Evolutionary conservation across 2,329 filamentous ascomycete genomes (phyloP).

Genomic region (Apiospora phragmitis): DNA sequence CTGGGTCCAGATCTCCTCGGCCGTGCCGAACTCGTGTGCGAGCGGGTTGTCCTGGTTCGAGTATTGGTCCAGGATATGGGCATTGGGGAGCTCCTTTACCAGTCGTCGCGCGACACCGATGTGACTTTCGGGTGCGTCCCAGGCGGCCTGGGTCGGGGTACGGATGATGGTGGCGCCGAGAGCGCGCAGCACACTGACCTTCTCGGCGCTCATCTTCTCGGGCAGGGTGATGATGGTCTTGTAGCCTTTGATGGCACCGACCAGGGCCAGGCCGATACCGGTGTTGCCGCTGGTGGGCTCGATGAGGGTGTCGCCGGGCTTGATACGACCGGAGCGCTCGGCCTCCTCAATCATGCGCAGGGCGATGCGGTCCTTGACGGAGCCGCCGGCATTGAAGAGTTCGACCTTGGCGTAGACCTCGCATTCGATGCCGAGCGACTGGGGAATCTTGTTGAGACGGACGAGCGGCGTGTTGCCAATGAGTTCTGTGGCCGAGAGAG

Average conservation of each 20-base stretch:
- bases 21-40: constrained; percentile 91
- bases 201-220: constrained; percentile 99
- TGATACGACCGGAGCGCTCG: constrained; percentile 87
- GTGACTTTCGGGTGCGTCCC: constrained; percentile 91
- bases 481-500: constrained; percentile 73
- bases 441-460: constrained; percentile 87
- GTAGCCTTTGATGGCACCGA: constrained; percentile 95
- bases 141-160: constrained; percentile 93
- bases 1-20: constrained; percentile 94
- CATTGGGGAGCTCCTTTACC: constrained; percentile 94
- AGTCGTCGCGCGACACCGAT: constrained; percentile 91
- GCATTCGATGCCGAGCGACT: constrained; percentile 85
- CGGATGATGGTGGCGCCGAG: constrained; percentile 96
- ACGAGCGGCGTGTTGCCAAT: constrained; percentile 98
- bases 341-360: constrained; percentile 97
- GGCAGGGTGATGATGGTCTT: constrained; percentile 98
- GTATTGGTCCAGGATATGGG: constrained; percentile 97
- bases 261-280: constrained; percentile 92
- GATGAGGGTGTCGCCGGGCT: constrained; percentile 94
- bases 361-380: constrained; percentile 93
- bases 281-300: constrained; percentile 98
- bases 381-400: constrained; percentile 91
- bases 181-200: constrained; percentile 91
- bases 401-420: constrained; percentile 91
- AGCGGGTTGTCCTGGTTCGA: constrained; percentile 87